Percentiles rank a stretch among this genome's conserved stretches.
phyloP scores from a whole-genome alignment of 306 rosid species.

The Medicago truncatula region DNA sequence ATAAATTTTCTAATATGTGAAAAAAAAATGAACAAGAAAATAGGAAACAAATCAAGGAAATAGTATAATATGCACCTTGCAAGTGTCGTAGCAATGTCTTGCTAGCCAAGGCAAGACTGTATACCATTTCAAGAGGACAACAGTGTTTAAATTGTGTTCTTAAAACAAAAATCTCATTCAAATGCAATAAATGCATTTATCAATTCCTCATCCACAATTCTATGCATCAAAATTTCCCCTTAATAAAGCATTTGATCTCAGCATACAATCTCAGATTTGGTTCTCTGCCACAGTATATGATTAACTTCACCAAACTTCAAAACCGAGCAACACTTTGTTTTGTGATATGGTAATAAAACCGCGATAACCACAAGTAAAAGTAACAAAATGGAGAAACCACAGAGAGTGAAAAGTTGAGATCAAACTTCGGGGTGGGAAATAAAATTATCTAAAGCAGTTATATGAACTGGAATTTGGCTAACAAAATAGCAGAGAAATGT shows the following conservation, averaged over 20 bases:
- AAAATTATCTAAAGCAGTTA: not conserved
- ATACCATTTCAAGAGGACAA: not conserved
- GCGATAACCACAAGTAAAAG: not conserved
- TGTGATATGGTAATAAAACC: not conserved
- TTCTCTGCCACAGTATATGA: too few species aligned
- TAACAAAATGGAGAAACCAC: not conserved
- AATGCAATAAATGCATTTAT: not conserved
- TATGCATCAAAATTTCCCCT: not conserved
- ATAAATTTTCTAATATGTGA: too few species aligned
- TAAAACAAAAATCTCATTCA: not conserved
- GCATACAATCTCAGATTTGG: too few species aligned
- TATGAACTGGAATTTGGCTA: conserved; percentile 6
- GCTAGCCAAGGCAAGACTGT: not conserved
- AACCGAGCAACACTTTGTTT: not conserved
- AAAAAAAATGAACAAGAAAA: not conserved
- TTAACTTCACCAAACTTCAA: not conserved
- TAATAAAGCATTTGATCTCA: too few species aligned
- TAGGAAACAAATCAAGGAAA: not conserved
- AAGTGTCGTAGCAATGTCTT: not conserved
- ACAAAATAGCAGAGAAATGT: not conserved
- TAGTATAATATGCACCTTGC: not conserved
- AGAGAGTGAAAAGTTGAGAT: not conserved
- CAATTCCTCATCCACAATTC: not conserved
- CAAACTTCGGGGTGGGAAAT: not conserved
- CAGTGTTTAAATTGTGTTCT: not conserved